Percentiles rank a stretch among this genome's conserved stretches.
These are phyloP conservation scores for Sclerotinia sclerotiorum DNA, from an alignment of 2,329 filamentous ascomycete species.

Conservation along the genomic window DNA sequence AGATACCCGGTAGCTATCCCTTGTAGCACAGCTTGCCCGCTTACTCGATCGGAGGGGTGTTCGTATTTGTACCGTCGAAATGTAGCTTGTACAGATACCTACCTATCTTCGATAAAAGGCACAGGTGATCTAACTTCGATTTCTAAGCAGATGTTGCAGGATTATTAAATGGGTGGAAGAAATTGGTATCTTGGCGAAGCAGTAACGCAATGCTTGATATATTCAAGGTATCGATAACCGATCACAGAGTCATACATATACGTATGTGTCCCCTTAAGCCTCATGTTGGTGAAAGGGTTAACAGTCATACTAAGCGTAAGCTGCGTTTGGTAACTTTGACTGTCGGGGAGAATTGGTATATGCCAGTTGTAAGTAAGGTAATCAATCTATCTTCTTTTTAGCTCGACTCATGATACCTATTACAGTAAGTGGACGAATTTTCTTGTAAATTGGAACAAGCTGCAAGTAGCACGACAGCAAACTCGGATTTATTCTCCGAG, in stretches of 20 bases:
- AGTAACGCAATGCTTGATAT: constrained; percentile 10
- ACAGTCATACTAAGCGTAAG: constrained; percentile 14
- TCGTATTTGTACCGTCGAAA: neutral
- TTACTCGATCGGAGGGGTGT: neutral
- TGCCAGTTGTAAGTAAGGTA: neutral
- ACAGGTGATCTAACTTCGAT: neutral
- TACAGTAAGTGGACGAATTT: constrained; percentile 8
- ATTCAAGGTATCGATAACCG: neutral
- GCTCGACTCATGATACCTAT: neutral
- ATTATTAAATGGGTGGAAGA: constrained; percentile 10
- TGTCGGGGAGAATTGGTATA: neutral
- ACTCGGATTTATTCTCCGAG: constrained; percentile 16
- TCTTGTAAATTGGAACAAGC: constrained; percentile 2
- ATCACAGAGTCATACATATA: constrained; percentile 3
- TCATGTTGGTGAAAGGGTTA: neutral
- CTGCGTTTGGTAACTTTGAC: neutral
- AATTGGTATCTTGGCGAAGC: neutral
- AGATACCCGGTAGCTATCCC: constrained; percentile 10
- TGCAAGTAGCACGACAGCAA: constrained; percentile 11
- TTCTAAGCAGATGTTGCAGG: constrained; percentile 15
- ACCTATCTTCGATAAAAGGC: constrained; percentile 1
- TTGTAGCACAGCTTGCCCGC: constrained; percentile 2
- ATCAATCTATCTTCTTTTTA: neutral
- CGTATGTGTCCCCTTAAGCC: constrained; percentile 1
- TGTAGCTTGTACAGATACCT: constrained; percentile 1